Evolutionary conservation across 2,329 filamentous ascomycete genomes (phyloP).

Genomic region (Nannizziopsis barbatae): DNA sequence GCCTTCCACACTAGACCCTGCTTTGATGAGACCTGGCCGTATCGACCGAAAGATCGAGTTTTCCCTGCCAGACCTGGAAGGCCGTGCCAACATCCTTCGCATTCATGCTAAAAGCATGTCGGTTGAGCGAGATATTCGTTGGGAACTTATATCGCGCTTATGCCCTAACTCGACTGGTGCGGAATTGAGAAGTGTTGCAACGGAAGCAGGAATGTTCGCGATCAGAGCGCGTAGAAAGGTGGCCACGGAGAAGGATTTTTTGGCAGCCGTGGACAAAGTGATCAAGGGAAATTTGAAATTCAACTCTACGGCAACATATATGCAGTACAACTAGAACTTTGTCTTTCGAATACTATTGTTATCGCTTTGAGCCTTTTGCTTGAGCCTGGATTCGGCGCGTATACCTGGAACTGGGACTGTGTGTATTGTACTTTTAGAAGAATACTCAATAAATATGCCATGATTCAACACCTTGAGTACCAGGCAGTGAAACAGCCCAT

Average conservation of each 20-base stretch:
- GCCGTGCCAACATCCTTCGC: conserved; percentile 89
- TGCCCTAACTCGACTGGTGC: conserved; percentile 97
- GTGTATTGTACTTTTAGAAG: neutral
- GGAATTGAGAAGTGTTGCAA: conserved; percentile 90
- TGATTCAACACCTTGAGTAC: too few relatives aligned
- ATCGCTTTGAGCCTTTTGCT: conserved; percentile 13
- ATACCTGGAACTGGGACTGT: conserved; percentile 5
- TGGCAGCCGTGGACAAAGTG: conserved; percentile 96
- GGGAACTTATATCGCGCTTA: conserved; percentile 93
- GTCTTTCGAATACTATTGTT: conserved; percentile 14
- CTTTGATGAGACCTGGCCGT: conserved; percentile 90
- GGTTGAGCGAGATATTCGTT: conserved; percentile 94
- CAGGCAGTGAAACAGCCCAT: too few relatives aligned
- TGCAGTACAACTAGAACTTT: conserved; percentile 82
- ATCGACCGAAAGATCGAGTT: conserved; percentile 99
- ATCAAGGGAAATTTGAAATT: conserved; percentile 99
- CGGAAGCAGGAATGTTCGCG: conserved; percentile 97
- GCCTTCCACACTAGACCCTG: conserved; percentile 90
- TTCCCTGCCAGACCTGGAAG: conserved; percentile 90
- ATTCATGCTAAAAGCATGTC: conserved; percentile 99
- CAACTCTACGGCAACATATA: conserved; percentile 95
- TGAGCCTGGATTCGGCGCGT: conserved; percentile 7
- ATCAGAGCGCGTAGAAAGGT: conserved; percentile 93
- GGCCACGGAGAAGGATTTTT: conserved; percentile 95
- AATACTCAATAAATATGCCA: too few relatives aligned